These are phyloP conservation scores for Euryodendron excelsum DNA, from an alignment of 148 eudicot species.

Conservation along the genomic window DNA sequence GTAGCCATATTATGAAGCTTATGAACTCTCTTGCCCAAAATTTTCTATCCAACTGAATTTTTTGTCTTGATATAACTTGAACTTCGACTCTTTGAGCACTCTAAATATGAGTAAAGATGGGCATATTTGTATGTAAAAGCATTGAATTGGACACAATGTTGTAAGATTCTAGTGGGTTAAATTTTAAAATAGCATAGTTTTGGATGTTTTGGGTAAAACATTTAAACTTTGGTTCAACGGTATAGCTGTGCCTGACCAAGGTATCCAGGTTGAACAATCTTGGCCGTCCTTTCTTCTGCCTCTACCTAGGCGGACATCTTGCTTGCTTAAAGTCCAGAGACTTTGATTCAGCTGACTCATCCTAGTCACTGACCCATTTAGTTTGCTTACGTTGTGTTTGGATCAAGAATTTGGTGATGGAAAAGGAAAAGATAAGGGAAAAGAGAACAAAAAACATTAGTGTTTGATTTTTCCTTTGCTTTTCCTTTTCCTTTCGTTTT, in stretches of 20 bases:
- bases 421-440: too few relatives aligned
- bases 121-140: not conserved
- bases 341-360: not conserved
- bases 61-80: not conserved
- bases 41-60: not conserved
- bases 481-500: too few relatives aligned
- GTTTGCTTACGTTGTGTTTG: too few relatives aligned
- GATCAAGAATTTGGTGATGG: too few relatives aligned
- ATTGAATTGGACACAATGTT: not conserved
- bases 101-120: not conserved
- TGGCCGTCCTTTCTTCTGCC: not conserved
- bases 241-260: not conserved
- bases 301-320: not conserved
- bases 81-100: not conserved
- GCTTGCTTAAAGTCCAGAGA: not conserved
- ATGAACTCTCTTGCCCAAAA: not conserved
- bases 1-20: slow-evolving; percentile 6
- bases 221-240: not conserved
- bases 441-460: too few relatives aligned
- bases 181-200: too few relatives aligned
- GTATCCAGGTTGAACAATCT: not conserved
- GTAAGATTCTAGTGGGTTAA: too few relatives aligned
- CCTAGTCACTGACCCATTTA: not conserved
- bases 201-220: not conserved
- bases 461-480: too few relatives aligned